Base-by-base conservation (phyloP, 2,329 filamentous ascomycete genomes). In the Onygena corvina region DNA sequence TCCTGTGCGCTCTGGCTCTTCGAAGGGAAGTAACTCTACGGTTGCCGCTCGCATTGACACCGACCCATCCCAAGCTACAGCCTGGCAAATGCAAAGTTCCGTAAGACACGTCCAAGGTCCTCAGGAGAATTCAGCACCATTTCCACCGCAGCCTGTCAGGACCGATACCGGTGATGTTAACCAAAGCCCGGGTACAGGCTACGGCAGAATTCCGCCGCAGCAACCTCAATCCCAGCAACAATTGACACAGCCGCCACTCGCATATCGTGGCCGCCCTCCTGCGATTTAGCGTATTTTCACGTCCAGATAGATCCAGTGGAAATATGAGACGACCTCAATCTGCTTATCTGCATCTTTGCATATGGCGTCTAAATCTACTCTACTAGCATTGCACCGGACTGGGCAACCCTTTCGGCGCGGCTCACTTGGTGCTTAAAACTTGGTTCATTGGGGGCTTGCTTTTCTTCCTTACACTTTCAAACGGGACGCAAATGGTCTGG, bases 311-410 rank as follows among this genome's bases (percentile, higher is more conserved):
- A 21, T 40, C 14, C 4, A 40, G 20, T 23, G 20, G 36, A 40
- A 40, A 23, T 20, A 40, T 40, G 36, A 40, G 36, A 72, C 87
- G 95, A 70, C 86, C 93, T 67, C 94, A 90, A 66, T 98, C 92
- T 1, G 92, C 92, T 69, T 98, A 90, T 23, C 92, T 79, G 50
- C 98, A 85, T 64, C 85, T 90, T 64, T 96, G 90, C 77, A 90
- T 81, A 62, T 95, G 89, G 0, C 87, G 36, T 40, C 36, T 3
- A n/a, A 40, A 40, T 40, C 36, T 40, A 40, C 36, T 25, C 23
- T 46, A 46, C 11, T 29, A 29, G 42, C 42, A 31, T 30, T 30
- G 23, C 42, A 46, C 29, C 42, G 29, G 23, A 46, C 23, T n/a
- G 25, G 42, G n/a, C 29, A 46, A 29, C 23, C 29, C 18, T 30